A percentile compares a stretch with the other conserved stretches of the same genome.
phyloP scores from a whole-genome alignment of 2,329 filamentous ascomycete genomes.

The Penicillium sp. region DNA sequence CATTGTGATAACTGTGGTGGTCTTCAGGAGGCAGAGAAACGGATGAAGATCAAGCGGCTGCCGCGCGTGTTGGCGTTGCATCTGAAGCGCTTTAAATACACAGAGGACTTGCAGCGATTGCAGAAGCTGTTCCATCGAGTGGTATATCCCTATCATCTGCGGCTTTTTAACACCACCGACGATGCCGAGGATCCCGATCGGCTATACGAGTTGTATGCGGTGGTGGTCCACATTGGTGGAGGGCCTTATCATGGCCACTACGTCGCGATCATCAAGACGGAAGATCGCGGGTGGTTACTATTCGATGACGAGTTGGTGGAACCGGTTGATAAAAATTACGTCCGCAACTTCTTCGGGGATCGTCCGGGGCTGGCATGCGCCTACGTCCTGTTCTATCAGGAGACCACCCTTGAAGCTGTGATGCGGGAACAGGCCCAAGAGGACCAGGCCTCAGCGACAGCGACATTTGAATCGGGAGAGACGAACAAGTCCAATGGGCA shows the following conservation, averaged over 20 bases:
- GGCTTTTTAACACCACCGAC: constrained; percentile 95
- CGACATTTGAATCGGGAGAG: constrained; percentile 46
- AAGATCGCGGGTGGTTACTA: constrained; percentile 88
- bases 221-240: constrained; percentile 94
- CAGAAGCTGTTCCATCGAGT: constrained; percentile 97
- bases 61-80: constrained; percentile 89
- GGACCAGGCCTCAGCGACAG: constrained; percentile 44
- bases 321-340: constrained; percentile 92
- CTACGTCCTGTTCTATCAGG: constrained; percentile 96
- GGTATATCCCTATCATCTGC: constrained; percentile 92
- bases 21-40: constrained; percentile 93
- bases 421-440: constrained; percentile 78
- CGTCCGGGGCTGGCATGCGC: constrained; percentile 85
- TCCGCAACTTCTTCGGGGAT: constrained; percentile 95
- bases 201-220: constrained; percentile 91
- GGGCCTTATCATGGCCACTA: constrained; percentile 98
- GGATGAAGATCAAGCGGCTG: constrained; percentile 97
- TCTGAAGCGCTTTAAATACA: constrained; percentile 96
- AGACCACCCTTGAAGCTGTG: constrained; percentile 66
- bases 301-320: constrained; percentile 99
- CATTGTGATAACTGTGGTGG: constrained; percentile 97
- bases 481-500: constrained; percentile 31
- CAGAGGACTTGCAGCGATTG: constrained; percentile 84
- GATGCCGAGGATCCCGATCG: constrained; percentile 90
- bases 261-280: constrained; percentile 94